Evolutionary conservation across 257 asterid genomes (phyloP), one percentile per base, ranked within the genome.

Genomic region (Voacanga thouarsii): DNA sequence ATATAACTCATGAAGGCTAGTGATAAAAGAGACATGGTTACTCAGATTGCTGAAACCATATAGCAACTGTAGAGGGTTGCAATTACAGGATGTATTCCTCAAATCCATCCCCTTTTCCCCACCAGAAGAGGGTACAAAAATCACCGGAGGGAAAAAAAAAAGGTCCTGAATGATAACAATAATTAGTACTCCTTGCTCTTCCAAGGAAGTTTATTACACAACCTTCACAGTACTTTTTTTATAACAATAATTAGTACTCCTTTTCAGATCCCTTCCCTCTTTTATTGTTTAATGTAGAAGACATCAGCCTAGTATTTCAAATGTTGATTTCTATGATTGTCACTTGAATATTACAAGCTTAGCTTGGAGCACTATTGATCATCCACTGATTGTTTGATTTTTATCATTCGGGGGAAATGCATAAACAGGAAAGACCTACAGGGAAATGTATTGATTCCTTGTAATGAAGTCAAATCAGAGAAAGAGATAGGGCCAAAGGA

Each of bases 401-500:
- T 43, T 7, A 41, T 23, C 53, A 41, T 75, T 59, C 21, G 16
- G 41, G 44, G 39, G 21, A 37, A 37, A 6, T 23, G 55, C 39
- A 56, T 16, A 41, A 68, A 59, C 71, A 59, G 78, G 59, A 43
- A 56, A 10, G 41, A n/a, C 57, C 26, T 47, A 71, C 33, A 53
- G 53, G 28, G 53, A 4, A 10, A 71, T 71, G 43, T 55, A 24
- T 71, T 55, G 30, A 7, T 57, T 59, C 71, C 78, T 75, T 47
- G 57, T 59, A 12, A 43, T 59, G 66, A 59, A 39, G 57, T 41
- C 59, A 14, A 26, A 59, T 24, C 28, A 33, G 59, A 59, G 43
- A 63, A 75, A 59, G 78, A 75, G 59, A 59, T 57, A 24, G 43
- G 60, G 51, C 18, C 24, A 43, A 75, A 57, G 57, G 71, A 41